Evolutionary conservation across 768 basidiomycete species (phyloP).

Genomic region (Calocybe indica): DNA sequence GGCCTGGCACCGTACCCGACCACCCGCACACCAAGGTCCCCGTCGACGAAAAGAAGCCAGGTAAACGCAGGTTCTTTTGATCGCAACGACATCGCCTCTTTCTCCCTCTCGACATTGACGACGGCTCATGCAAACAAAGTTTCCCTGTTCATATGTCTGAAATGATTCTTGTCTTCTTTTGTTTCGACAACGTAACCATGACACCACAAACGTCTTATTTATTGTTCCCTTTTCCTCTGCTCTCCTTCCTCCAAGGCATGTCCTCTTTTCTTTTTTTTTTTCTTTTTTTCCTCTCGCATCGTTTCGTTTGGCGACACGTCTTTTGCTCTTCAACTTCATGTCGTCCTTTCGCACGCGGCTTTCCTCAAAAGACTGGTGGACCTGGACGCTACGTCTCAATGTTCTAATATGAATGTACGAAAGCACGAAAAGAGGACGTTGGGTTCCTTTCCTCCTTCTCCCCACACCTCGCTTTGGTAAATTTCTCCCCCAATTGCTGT

Average conservation of each 20-base stretch:
- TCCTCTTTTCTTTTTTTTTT: slow-evolving; percentile 3
- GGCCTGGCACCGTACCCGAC: slow-evolving; percentile 30
- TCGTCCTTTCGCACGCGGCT: too few species aligned
- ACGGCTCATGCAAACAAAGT: slow-evolving; percentile 5
- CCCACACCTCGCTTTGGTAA: too few species aligned
- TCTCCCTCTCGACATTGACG: neutral
- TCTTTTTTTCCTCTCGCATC: slow-evolving; percentile 2
- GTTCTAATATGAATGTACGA: too few species aligned
- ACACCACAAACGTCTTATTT: neutral
- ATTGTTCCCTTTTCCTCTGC: slow-evolving; percentile 2
- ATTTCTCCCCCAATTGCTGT: too few species aligned
- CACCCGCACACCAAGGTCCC: slow-evolving; percentile 74
- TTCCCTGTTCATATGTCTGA: neutral
- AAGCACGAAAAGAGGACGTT: too few species aligned
- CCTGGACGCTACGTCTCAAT: too few species aligned
- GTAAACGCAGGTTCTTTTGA: slow-evolving; percentile 73
- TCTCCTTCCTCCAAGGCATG: slow-evolving; percentile 6
- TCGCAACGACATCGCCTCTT: slow-evolving; percentile 3
- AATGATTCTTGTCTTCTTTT: neutral
- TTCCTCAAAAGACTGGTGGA: too few species aligned
- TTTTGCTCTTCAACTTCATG: neutral
- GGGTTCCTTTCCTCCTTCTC: too few species aligned
- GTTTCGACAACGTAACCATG: neutral
- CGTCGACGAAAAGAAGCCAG: slow-evolving; percentile 68
- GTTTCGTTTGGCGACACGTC: neutral